Conservation (phyloP, 2,329 filamentous ascomycete genomes). For the Zasmidium citrigriseum region DNA sequence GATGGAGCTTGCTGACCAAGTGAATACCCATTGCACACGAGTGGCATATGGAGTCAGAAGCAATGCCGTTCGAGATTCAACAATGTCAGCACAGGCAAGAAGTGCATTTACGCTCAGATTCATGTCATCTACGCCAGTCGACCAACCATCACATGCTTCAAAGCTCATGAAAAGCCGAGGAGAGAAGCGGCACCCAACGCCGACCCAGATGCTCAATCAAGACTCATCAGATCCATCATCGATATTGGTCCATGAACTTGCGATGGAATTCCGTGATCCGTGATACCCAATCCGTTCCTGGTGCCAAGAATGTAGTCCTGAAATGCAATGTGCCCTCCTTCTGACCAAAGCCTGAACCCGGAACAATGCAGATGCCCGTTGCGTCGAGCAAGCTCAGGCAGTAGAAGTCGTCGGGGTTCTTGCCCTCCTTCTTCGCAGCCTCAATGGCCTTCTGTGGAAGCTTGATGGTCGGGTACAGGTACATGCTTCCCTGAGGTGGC, state of each 20-base stretch:
- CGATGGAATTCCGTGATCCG: slow-evolving; percentile 87
- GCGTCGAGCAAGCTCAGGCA: slow-evolving; percentile 86
- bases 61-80: too few relatives aligned
- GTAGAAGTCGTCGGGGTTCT: slow-evolving; percentile 89
- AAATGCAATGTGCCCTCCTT: slow-evolving; percentile 90
- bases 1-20: too few relatives aligned
- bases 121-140: neutral
- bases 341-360: slow-evolving; percentile 92
- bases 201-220: neutral
- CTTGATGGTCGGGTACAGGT: slow-evolving; percentile 93
- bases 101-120: too few relatives aligned
- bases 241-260: slow-evolving; percentile 84
- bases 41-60: too few relatives aligned
- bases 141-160: neutral
- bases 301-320: slow-evolving; percentile 93
- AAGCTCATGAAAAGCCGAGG: neutral
- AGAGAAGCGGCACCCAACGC: neutral
- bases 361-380: slow-evolving; percentile 91
- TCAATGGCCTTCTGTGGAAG: slow-evolving; percentile 74
- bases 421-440: slow-evolving; percentile 72
- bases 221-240: slow-evolving; percentile 30
- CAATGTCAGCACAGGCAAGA: too few relatives aligned
- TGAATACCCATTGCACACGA: too few relatives aligned
- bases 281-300: slow-evolving; percentile 91
- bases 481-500: slow-evolving; percentile 92